Percentiles rank a stretch among this genome's conserved stretches.
These are phyloP conservation scores for Polysphondylium violaceum DNA, from an alignment of 78 protist genomes.

Conservation along the genomic window DNA sequence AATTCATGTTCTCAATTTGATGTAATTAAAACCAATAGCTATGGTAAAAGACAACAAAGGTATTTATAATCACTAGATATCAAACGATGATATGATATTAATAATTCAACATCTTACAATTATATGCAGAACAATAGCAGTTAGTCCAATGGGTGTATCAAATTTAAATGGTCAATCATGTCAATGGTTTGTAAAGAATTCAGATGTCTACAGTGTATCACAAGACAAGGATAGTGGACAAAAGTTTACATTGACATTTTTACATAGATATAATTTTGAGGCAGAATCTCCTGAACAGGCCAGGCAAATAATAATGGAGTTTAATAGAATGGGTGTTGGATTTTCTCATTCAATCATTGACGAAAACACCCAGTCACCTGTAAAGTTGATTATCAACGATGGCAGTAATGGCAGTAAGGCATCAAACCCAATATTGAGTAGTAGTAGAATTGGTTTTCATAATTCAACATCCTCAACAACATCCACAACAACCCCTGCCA, in stretches of 20 bases:
- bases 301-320: slow-evolving; percentile 35
- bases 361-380: neutral
- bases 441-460: slow-evolving; percentile 1
- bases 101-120: neutral
- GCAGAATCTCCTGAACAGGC: slow-evolving; percentile 72
- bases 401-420: neutral
- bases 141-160: slow-evolving; percentile 46
- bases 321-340: slow-evolving; percentile 44
- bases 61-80: neutral
- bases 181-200: slow-evolving; percentile 61
- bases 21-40: slow-evolving; percentile 53
- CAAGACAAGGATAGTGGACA: slow-evolving; percentile 31
- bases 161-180: slow-evolving; percentile 59
- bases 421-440: slow-evolving; percentile 9
- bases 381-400: neutral
- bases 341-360: neutral
- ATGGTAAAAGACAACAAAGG: slow-evolving; percentile 76
- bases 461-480: neutral
- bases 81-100: neutral
- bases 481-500: neutral
- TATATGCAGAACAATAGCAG: slow-evolving; percentile 57
- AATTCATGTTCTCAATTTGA: slow-evolving; percentile 11
- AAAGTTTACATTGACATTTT: slow-evolving; percentile 51
- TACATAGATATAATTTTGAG: slow-evolving; percentile 59
- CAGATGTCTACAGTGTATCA: slow-evolving; percentile 39